A percentile compares a stretch with the other conserved stretches of the same genome.
phyloP scores from a whole-genome alignment of 768 basidiomycete genomes.

The Pisolithus sp. region DNA sequence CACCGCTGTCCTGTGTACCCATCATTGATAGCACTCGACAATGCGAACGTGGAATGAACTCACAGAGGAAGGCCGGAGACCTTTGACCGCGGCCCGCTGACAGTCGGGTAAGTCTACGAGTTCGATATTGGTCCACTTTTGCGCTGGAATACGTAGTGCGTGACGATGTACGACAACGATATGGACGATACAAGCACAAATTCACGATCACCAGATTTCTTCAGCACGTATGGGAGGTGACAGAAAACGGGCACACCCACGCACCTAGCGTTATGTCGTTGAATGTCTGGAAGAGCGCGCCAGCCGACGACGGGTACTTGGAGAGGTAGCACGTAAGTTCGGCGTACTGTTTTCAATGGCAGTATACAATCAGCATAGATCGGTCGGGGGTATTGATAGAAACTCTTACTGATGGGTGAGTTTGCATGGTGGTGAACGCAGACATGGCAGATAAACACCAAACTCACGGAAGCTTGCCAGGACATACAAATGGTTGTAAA shows the following conservation, averaged over 20 bases:
- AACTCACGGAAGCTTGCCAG: background rate
- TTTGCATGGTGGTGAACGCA: slow-evolving; percentile 11
- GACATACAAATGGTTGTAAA: no score
- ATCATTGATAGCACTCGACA: background rate
- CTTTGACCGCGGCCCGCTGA: slow-evolving; percentile 52
- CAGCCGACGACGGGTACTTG: slow-evolving; percentile 56
- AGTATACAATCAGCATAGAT: background rate
- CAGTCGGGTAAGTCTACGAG: slow-evolving; percentile 54
- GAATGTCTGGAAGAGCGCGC: slow-evolving; percentile 66
- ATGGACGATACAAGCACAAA: no score
- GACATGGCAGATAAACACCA: background rate
- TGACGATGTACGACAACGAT: no score
- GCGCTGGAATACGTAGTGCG: slow-evolving; percentile 37
- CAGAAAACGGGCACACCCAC: slow-evolving; percentile 4
- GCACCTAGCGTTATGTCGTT: slow-evolving; percentile 65
- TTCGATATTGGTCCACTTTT: slow-evolving; percentile 63
- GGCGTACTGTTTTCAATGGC: background rate
- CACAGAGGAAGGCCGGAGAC: slow-evolving; percentile 49
- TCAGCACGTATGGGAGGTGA: background rate
- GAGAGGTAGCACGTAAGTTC: slow-evolving; percentile 19
- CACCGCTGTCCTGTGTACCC: slow-evolving; percentile 32
- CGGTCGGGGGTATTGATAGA: no score
- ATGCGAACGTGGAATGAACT: slow-evolving; percentile 1
- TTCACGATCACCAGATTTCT: background rate
- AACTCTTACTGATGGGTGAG: slow-evolving; percentile 19